Percentiles rank a stretch among this genome's conserved stretches.
Evolutionary conservation across 2,329 filamentous ascomycete genomes (phyloP).

Genomic region (Ascochyta lentis): DNA sequence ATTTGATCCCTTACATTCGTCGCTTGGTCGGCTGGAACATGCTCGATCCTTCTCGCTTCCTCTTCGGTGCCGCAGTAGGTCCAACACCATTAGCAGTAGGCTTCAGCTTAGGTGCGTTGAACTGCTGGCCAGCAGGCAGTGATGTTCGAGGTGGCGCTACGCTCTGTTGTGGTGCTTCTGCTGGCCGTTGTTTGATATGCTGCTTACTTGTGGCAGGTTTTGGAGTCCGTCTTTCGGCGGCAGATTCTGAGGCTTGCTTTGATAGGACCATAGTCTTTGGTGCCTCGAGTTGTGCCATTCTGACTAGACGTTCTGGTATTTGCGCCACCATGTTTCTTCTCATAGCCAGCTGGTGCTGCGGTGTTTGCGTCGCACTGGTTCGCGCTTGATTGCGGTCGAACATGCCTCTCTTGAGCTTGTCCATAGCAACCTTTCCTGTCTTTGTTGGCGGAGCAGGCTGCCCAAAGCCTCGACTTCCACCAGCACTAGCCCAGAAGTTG

Average conservation of each 20-base stretch:
- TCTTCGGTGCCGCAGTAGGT: slow-evolving; percentile 21
- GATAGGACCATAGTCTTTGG: slow-evolving; percentile 35
- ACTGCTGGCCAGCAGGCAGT: slow-evolving; percentile 39
- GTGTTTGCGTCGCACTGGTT: slow-evolving; percentile 38
- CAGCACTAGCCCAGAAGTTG: slow-evolving; percentile 25
- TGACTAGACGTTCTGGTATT: slow-evolving; percentile 41
- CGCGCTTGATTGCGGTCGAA: slow-evolving; percentile 43
- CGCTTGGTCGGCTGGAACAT: slow-evolving; percentile 26
- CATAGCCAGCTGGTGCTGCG: slow-evolving; percentile 37
- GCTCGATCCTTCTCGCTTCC: slow-evolving; percentile 27
- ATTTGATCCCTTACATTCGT: neutral
- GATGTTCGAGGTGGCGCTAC: slow-evolving; percentile 27
- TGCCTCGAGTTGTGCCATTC: slow-evolving; percentile 38
- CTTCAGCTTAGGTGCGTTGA: slow-evolving; percentile 37
- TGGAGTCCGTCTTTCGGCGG: slow-evolving; percentile 15
- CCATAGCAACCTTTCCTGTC: slow-evolving; percentile 46
- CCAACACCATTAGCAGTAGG: slow-evolving; percentile 19
- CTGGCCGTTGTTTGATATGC: slow-evolving; percentile 34
- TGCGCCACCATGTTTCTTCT: slow-evolving; percentile 30
- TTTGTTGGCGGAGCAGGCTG: slow-evolving; percentile 38
- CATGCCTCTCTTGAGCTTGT: slow-evolving; percentile 43
- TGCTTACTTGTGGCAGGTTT: slow-evolving; percentile 20
- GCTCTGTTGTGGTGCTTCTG: slow-evolving; percentile 20
- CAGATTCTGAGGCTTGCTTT: slow-evolving; percentile 34
- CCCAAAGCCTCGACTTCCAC: slow-evolving; percentile 32